phyloP scores from a whole-genome alignment of 352 stramenopile species.

The Globisporangium paddicum region DNA sequence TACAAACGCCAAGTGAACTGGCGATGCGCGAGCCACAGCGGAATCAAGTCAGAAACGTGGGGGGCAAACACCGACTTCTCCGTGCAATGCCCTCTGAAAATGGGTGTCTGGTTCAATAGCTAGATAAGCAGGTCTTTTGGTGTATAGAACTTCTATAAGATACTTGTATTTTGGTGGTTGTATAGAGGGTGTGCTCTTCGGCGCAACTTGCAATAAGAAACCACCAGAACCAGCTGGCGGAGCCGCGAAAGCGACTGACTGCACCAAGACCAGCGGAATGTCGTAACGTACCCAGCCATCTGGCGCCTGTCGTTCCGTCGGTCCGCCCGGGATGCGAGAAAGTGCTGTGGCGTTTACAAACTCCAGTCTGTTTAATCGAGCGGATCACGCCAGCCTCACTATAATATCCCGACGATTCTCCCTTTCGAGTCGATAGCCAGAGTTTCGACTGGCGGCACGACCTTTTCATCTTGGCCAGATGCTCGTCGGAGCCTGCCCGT shows the following conservation, averaged over 20 bases:
- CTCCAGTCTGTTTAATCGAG: neutral
- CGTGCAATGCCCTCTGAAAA: neutral
- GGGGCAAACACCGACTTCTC: conserved; percentile 7
- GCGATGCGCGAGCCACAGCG: neutral
- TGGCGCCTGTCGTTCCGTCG: conserved; percentile 6
- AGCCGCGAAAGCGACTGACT: neutral
- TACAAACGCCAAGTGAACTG: conserved; percentile 2
- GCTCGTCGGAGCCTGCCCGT: no score
- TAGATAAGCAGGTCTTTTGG: neutral
- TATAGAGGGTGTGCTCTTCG: neutral
- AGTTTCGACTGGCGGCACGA: no score
- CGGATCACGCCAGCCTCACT: no score
- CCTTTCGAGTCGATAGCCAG: neutral
- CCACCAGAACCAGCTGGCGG: neutral
- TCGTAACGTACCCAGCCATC: conserved; percentile 9
- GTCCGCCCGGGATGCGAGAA: conserved; percentile 2
- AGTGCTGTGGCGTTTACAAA: neutral
- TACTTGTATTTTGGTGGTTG: neutral
- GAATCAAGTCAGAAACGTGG: conserved; percentile 3
- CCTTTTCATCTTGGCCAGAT: no score
- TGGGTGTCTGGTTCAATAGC: neutral
- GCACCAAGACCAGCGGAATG: conserved; percentile 2
- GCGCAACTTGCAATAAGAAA: neutral
- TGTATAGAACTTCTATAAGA: neutral
- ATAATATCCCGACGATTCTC: neutral